Evolutionary conservation across 805 yeast genomes (phyloP).

Genomic region (Pichia insulana): DNA sequence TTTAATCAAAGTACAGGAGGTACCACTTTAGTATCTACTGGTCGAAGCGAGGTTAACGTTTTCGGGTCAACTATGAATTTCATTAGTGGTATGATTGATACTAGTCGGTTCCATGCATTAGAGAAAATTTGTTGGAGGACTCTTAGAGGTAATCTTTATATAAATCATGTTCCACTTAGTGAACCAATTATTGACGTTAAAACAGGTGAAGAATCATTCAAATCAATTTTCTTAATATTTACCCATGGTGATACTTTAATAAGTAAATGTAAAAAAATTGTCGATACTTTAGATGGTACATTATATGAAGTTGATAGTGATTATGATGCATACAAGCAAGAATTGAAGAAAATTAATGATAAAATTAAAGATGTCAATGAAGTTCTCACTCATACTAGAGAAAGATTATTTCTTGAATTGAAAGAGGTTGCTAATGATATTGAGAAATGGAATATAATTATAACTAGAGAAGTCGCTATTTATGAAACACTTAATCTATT

Average conservation of each 20-base stretch:
- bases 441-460: constrained; percentile 60
- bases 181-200: constrained; percentile 57
- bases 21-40: constrained; percentile 14
- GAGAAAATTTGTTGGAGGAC: constrained; percentile 89
- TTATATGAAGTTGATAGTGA: constrained; percentile 50
- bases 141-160: constrained; percentile 82
- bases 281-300: constrained; percentile 83
- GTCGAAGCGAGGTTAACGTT: constrained; percentile 29
- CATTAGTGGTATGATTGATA: constrained; percentile 73
- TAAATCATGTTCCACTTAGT: constrained; percentile 66
- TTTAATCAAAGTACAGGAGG: neutral
- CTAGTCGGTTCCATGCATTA: constrained; percentile 58
- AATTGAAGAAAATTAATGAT: constrained; percentile 41
- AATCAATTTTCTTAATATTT: constrained; percentile 79
- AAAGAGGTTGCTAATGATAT: constrained; percentile 68
- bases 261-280: constrained; percentile 63
- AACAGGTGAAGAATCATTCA: constrained; percentile 45
- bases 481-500: constrained; percentile 70
- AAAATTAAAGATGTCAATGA: constrained; percentile 34
- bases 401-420: constrained; percentile 68
- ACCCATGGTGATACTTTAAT: constrained; percentile 79
- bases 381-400: constrained; percentile 55
- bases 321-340: constrained; percentile 33
- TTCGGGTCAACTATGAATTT: constrained; percentile 35
- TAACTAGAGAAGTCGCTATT: constrained; percentile 75